Evolutionary conservation across 2,329 filamentous ascomycete genomes (phyloP).

Genomic region (Colletotrichum horii): DNA sequence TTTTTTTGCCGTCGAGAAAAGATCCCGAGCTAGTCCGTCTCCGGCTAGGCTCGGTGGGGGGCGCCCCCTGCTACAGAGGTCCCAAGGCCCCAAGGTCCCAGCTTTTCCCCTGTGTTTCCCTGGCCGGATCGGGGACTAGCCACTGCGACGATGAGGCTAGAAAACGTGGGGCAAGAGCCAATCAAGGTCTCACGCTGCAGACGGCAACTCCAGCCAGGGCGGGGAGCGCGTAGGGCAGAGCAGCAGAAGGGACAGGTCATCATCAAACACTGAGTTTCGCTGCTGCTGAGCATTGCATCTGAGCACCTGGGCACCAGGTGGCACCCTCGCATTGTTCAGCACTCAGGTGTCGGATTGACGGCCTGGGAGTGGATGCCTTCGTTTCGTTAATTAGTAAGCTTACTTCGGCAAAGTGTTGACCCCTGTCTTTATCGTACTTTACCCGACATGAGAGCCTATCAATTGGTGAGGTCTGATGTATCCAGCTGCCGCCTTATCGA

Average conservation of each 20-base stretch:
- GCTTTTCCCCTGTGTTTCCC: slow-evolving; percentile 8
- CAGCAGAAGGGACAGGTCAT: background rate
- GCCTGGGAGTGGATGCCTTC: background rate
- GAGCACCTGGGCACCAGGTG: background rate
- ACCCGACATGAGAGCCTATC: background rate
- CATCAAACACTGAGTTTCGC: background rate
- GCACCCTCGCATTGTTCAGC: background rate
- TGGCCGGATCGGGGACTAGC: slow-evolving; percentile 4
- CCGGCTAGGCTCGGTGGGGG: slow-evolving; percentile 12
- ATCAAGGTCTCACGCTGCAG: background rate
- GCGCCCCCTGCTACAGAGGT: slow-evolving; percentile 2
- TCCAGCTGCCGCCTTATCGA: background rate
- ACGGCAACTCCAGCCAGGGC: background rate
- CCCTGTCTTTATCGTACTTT: background rate
- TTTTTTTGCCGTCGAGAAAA: slow-evolving; percentile 19
- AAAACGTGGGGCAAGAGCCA: slow-evolving; percentile 21
- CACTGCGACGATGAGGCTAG: slow-evolving; percentile 6
- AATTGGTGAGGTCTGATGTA: background rate
- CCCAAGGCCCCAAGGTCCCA: slow-evolving; percentile 4
- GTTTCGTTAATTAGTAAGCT: background rate
- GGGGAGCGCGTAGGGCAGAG: slow-evolving; percentile 9
- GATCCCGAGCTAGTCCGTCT: background rate
- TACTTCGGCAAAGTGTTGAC: background rate
- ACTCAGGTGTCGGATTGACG: background rate
- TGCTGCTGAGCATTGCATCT: background rate